A percentile compares a stretch with the other conserved stretches of the same genome.
Conservation (phyloP, 164 flowering plant genomes). For the Piper betle region DNA sequence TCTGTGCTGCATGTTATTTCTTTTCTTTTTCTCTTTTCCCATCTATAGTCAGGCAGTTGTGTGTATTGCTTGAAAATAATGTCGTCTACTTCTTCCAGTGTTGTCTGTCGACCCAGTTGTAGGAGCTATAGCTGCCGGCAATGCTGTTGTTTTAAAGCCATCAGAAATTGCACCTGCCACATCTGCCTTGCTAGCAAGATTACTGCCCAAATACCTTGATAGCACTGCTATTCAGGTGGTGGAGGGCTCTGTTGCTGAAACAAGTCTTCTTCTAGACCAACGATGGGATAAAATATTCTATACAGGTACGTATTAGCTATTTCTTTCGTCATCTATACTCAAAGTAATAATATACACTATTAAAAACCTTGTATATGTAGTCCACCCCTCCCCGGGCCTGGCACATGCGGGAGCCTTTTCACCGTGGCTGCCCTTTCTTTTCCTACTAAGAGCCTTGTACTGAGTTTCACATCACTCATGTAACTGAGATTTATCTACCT, state of each 20-base stretch:
- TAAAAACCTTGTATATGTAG: background rate
- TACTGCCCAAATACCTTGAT: constrained; percentile 47
- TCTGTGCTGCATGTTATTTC: background rate
- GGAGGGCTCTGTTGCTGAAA: constrained; percentile 69
- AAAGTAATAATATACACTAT: background rate
- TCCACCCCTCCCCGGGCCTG: background rate
- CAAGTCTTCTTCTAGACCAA: constrained; percentile 67
- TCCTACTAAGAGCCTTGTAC: too few relatives aligned
- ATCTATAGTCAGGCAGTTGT: too few relatives aligned
- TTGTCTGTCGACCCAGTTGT: constrained; percentile 76
- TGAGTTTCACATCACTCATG: too few relatives aligned
- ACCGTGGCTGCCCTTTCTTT: too few relatives aligned
- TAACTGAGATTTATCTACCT: too few relatives aligned
- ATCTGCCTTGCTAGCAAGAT: constrained; percentile 49
- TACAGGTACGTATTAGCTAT: constrained; percentile 38
- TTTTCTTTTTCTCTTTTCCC: background rate
- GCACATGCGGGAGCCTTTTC: too few relatives aligned
- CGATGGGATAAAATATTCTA: constrained; percentile 91
- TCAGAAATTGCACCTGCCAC: constrained; percentile 83
- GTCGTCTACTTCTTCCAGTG: constrained; percentile 26
- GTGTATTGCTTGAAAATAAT: background rate
- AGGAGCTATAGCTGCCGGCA: constrained; percentile 94
- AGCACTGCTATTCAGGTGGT: constrained; percentile 60
- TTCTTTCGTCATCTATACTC: background rate
- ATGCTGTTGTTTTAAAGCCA: constrained; percentile 74